A percentile compares a stretch with the other conserved stretches of the same genome.
Evolutionary conservation across 768 basidiomycete genomes (phyloP).

Genomic region (Kockovaella imperatae): DNA sequence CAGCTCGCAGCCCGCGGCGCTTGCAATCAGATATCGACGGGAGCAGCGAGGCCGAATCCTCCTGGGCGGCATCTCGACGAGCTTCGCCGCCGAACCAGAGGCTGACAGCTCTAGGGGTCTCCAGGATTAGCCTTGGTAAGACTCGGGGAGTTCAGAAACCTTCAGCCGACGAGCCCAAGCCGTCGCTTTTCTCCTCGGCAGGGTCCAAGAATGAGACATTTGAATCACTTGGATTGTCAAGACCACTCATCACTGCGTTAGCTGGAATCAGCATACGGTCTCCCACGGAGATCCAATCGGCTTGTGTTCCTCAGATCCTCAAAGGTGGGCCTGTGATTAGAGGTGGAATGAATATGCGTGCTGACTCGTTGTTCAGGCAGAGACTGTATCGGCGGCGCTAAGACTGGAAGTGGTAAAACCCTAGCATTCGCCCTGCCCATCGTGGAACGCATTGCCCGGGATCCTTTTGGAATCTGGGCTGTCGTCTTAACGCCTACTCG

Average conservation of each 20-base stretch:
- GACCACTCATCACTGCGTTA: constrained; percentile 58
- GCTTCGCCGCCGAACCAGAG: no score
- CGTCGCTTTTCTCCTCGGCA: constrained; percentile 17
- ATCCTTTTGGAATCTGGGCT: constrained; percentile 92
- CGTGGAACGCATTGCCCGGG: constrained; percentile 71
- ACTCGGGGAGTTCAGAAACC: not conserved
- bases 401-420: constrained; percentile 97
- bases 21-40: not conserved
- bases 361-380: constrained; percentile 53
- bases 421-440: constrained; percentile 95
- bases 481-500: constrained; percentile 93
- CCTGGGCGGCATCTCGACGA: not conserved
- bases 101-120: not conserved
- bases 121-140: not conserved
- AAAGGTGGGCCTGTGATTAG: constrained; percentile 53
- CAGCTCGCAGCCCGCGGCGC: no score
- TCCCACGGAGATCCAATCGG: constrained; percentile 81
- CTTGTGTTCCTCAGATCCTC: constrained; percentile 81
- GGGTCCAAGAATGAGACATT: no score
- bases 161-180: constrained; percentile 11
- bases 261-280: constrained; percentile 70
- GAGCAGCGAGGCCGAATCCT: not conserved
- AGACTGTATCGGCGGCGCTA: constrained; percentile 95
- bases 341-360: not conserved
- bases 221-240: constrained; percentile 45